These are phyloP conservation scores for Yamadazyma olivae DNA, from an alignment of 805 yeast genomes.

Conservation along the genomic window DNA sequence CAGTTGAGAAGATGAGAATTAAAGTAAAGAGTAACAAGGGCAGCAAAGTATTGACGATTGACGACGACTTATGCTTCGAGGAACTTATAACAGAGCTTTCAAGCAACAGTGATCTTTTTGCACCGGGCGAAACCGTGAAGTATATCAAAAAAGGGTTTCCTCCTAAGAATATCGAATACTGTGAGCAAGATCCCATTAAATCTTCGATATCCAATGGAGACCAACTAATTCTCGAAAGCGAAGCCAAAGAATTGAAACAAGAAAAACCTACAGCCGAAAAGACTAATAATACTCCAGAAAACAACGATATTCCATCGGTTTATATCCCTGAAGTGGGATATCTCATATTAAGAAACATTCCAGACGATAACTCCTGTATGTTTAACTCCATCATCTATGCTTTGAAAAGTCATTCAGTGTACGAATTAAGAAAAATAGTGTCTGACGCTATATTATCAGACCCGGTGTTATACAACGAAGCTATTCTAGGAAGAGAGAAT, in stretches of 20 bases:
- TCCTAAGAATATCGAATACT: constrained; percentile 43
- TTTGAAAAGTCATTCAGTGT: constrained; percentile 39
- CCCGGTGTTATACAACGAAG: constrained; percentile 46
- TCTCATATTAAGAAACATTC: constrained; percentile 54
- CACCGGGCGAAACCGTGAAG: constrained; percentile 6
- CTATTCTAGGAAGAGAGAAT: constrained; percentile 51
- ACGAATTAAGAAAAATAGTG: constrained; percentile 51
- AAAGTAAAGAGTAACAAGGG: constrained; percentile 9
- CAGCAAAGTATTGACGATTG: constrained; percentile 18
- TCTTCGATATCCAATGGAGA: constrained; percentile 59
- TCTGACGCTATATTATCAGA: constrained; percentile 42
- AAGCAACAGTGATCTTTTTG: constrained; percentile 2
- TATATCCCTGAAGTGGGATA: constrained; percentile 19
- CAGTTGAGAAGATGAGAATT: constrained; percentile 15
- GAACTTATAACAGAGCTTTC: constrained; percentile 25
- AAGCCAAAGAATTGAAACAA: constrained; percentile 1
- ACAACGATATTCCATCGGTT: constrained; percentile 24
- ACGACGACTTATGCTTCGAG: constrained; percentile 30
- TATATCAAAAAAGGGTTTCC: constrained; percentile 59
- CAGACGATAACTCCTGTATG: constrained; percentile 77
- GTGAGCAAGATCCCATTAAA: constrained; percentile 5
- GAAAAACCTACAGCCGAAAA: background rate
- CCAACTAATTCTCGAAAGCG: constrained; percentile 41
- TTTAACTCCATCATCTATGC: constrained; percentile 64
- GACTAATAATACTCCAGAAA: constrained; percentile 3